phyloP scores from a whole-genome alignment of 2,329 filamentous ascomycete species.

The Dactylella cylindrospora region DNA sequence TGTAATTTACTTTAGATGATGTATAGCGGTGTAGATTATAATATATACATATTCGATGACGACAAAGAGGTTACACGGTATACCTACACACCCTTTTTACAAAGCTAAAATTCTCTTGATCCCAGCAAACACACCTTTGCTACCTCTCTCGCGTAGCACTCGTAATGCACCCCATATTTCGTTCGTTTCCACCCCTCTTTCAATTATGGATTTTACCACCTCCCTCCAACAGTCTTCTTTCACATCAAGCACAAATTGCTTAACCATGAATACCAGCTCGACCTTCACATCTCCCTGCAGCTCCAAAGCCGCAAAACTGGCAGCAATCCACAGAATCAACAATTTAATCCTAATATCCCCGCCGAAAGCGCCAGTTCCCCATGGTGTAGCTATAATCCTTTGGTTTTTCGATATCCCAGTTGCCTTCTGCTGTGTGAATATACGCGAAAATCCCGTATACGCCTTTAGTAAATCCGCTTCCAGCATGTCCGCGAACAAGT shows the following conservation, averaged over 20 bases:
- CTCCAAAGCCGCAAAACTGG: slow-evolving; percentile 19
- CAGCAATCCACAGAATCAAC: slow-evolving; percentile 31
- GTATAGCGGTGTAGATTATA: too few relatives aligned
- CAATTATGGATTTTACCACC: slow-evolving; percentile 6
- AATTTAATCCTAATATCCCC: slow-evolving; percentile 35
- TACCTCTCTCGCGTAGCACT: background rate
- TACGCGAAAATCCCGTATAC: slow-evolving; percentile 26
- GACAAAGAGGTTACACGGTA: too few relatives aligned
- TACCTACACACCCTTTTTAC: too few relatives aligned
- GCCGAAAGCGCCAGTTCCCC: slow-evolving; percentile 39
- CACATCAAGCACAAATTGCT: slow-evolving; percentile 21
- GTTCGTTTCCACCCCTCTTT: slow-evolving; percentile 15
- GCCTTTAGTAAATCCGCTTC: slow-evolving; percentile 37
- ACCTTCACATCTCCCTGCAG: background rate
- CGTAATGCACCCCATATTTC: slow-evolving; percentile 18
- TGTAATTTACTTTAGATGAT: too few relatives aligned
- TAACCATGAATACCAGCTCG: slow-evolving; percentile 29
- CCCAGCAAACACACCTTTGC: background rate
- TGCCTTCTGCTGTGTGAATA: slow-evolving; percentile 7
- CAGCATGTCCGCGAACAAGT: slow-evolving; percentile 26
- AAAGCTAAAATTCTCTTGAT: slow-evolving; percentile 10
- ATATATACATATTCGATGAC: too few relatives aligned
- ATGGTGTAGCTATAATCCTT: slow-evolving; percentile 32
- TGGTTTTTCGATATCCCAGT: background rate
- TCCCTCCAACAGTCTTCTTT: slow-evolving; percentile 36